Conservation (phyloP, 2,329 filamentous ascomycete genomes). For the Penicillium sp. region DNA sequence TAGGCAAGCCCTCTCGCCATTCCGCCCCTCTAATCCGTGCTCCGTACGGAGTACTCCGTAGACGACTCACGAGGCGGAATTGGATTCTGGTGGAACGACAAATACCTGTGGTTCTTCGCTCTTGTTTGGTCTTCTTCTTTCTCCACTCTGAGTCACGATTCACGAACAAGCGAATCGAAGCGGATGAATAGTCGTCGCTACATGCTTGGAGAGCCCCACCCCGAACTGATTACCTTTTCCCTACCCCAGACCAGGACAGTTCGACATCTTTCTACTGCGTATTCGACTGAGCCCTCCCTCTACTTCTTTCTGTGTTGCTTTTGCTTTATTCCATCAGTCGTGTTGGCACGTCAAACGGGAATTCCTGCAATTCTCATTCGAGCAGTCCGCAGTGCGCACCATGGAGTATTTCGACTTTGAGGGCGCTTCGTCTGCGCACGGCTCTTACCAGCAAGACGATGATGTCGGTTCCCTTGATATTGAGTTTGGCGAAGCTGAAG, state of each 20-base stretch:
- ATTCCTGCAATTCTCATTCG: neutral
- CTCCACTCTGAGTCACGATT: slow-evolving; percentile 11
- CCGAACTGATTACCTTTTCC: slow-evolving; percentile 16
- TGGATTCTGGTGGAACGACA: neutral
- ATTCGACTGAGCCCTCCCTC: slow-evolving; percentile 23
- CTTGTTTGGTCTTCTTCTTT: neutral
- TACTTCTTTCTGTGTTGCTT: slow-evolving; percentile 7
- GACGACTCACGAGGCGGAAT: too few relatives aligned
- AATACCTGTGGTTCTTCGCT: neutral
- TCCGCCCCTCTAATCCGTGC: too few relatives aligned
- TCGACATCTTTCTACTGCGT: slow-evolving; percentile 10
- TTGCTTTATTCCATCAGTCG: neutral
- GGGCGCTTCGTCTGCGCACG: slow-evolving; percentile 39
- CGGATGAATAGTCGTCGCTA: slow-evolving; percentile 14
- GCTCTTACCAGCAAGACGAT: slow-evolving; percentile 36
- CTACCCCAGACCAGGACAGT: slow-evolving; percentile 30
- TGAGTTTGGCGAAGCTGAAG: slow-evolving; percentile 40
- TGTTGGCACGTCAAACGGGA: neutral
- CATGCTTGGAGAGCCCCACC: slow-evolving; percentile 13
- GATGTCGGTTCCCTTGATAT: slow-evolving; percentile 40
- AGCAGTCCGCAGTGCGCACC: slow-evolving; percentile 6
- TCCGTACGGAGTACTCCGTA: too few relatives aligned
- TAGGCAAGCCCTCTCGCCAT: too few relatives aligned
- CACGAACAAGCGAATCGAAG: slow-evolving; percentile 2
- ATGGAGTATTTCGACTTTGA: slow-evolving; percentile 51